These are phyloP conservation scores for Fusarium circinatum DNA, from an alignment of 2,329 filamentous ascomycete genomes.

Conservation along the genomic window DNA sequence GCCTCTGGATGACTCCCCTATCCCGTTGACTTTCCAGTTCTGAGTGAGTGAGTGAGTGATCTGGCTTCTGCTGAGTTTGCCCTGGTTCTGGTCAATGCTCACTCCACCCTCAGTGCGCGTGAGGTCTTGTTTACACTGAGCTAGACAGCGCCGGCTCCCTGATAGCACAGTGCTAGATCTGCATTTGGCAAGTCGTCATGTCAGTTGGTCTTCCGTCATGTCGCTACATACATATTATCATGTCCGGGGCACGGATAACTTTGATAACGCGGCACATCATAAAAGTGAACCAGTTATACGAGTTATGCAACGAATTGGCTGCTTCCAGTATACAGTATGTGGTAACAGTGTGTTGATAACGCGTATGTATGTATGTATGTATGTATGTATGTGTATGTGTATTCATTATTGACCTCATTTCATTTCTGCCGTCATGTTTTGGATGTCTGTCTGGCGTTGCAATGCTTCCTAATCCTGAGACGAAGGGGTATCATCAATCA, in stretches of 20 bases:
- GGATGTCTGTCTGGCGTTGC: conserved; percentile 27
- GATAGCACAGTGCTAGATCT: conserved; percentile 30
- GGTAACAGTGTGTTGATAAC: conserved; percentile 20
- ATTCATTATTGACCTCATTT: background rate
- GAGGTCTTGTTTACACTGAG: conserved; percentile 20
- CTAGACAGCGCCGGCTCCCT: background rate
- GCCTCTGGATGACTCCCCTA: conserved; percentile 33
- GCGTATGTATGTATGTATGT: conserved; percentile 22
- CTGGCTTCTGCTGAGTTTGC: background rate
- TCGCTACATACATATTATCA: background rate
- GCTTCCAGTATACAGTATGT: conserved; percentile 17
- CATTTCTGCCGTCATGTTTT: conserved; percentile 31
- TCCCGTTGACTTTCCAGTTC: conserved; percentile 3
- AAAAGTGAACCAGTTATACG: conserved; percentile 2
- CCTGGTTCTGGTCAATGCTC: conserved; percentile 9
- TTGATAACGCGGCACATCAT: conserved; percentile 16
- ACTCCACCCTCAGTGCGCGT: conserved; percentile 28
- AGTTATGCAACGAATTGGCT: conserved; percentile 20
- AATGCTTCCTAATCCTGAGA: conserved; percentile 37
- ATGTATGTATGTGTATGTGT: background rate
- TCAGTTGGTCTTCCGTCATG: conserved; percentile 34
- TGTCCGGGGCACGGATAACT: conserved; percentile 8
- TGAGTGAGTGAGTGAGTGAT: conserved; percentile 7
- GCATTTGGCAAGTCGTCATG: conserved; percentile 36
- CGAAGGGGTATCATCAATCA: conserved; percentile 32